Percentiles rank a stretch among this genome's conserved stretches.
Conservation (phyloP, 208 protist species). For the Wallacemonas sp. region DNA sequence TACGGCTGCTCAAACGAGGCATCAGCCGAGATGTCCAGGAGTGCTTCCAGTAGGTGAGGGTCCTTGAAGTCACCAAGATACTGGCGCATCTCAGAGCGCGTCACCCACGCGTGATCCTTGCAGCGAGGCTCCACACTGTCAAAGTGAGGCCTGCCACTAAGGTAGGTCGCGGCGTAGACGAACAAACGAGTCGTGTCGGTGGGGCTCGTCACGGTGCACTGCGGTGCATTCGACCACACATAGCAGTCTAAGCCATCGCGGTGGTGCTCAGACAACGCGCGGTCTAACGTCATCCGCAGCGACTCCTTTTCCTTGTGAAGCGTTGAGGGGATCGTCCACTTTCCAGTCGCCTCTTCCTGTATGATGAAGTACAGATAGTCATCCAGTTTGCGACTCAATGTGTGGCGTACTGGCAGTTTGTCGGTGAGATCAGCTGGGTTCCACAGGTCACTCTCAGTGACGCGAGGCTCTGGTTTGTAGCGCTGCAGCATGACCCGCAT, state of each 20-base stretch:
- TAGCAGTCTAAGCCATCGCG: constrained; percentile 57
- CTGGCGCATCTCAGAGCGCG: constrained; percentile 63
- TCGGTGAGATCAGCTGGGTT: constrained; percentile 28
- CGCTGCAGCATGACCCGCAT: constrained; percentile 76
- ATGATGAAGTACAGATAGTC: constrained; percentile 84
- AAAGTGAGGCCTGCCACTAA: constrained; percentile 73
- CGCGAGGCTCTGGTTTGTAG: constrained; percentile 61
- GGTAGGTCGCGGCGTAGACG: constrained; percentile 72
- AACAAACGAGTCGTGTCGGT: constrained; percentile 55
- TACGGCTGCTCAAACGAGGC: constrained; percentile 48
- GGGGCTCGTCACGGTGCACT: constrained; percentile 45
- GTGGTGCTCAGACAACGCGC: constrained; percentile 57
- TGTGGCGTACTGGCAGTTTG: constrained; percentile 52
- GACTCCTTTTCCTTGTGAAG: constrained; percentile 42
- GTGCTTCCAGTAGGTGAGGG: constrained; percentile 47
- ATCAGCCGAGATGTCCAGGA: constrained; percentile 75
- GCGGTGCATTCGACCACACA: constrained; percentile 82
- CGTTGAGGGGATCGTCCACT: constrained; percentile 73
- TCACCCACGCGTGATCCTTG: constrained; percentile 82
- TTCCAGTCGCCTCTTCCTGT: constrained; percentile 41
- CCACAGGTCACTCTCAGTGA: constrained; percentile 53
- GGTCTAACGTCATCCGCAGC: constrained; percentile 72
- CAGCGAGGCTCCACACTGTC: constrained; percentile 40
- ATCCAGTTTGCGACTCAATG: constrained; percentile 72
- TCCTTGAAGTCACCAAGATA: constrained; percentile 66